Evolutionary conservation across 495 filamentous ascomycete genomes (phyloP).

Genomic region (Hypoxylon crocopeplum): DNA sequence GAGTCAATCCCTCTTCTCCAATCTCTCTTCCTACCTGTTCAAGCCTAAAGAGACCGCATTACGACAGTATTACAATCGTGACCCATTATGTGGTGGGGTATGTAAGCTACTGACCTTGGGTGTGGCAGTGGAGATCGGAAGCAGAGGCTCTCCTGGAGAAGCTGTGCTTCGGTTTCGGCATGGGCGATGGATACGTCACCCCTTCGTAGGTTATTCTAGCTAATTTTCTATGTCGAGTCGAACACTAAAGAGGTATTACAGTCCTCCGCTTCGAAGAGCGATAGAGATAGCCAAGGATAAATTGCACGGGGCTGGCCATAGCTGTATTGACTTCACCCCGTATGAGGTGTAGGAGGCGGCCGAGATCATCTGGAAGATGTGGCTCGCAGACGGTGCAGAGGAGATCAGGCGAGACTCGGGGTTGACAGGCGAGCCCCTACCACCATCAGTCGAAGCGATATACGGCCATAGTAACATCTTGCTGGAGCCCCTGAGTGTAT

Average conservation of each 20-base stretch:
- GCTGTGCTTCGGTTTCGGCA: slow-evolving; percentile 8
- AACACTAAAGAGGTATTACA: not conserved
- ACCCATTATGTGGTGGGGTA: not conserved
- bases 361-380: slow-evolving; percentile 36
- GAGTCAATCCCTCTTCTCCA: no score
- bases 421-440: slow-evolving; percentile 60
- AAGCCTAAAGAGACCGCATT: not conserved
- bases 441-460: slow-evolving; percentile 46
- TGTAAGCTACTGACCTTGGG: not conserved
- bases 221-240: not conserved
- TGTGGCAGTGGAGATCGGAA: slow-evolving; percentile 10
- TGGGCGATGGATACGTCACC: slow-evolving; percentile 12
- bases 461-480: slow-evolving; percentile 31
- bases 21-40: no score
- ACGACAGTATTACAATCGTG: no score
- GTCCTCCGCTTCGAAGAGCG: slow-evolving; percentile 10
- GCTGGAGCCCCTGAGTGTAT: no score
- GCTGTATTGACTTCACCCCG: slow-evolving; percentile 14
- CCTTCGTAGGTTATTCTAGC: slow-evolving; percentile 10
- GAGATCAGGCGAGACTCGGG: slow-evolving; percentile 56
- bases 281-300: slow-evolving; percentile 16
- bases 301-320: slow-evolving; percentile 10
- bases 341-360: no score
- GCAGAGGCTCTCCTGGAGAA: slow-evolving; percentile 10
- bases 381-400: slow-evolving; percentile 55